Evolutionary conservation across 2,329 filamentous ascomycete genomes (phyloP), one percentile per base, ranked within the genome.

Genomic region (Fonsecaea nubica): DNA sequence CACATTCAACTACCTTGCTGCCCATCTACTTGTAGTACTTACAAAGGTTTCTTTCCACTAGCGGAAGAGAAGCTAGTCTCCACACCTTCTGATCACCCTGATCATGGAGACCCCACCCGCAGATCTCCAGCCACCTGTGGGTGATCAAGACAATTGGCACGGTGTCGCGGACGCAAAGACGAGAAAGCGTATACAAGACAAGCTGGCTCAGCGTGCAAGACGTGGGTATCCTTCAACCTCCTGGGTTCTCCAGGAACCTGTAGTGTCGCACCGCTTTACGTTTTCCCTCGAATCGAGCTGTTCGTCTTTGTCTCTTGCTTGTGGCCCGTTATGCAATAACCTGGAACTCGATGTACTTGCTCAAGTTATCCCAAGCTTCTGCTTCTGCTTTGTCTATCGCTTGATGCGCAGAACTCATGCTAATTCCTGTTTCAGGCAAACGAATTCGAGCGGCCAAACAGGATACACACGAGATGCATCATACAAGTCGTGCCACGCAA

Each of bases 131-230:
- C 52, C 15, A 7, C 9, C 5, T 9, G 0, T 15, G 33, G 15
- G 18, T 25, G 25, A 54, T 18, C 18, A 53, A 13, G 71, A 72
- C 55, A 57, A 66, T 52, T 80, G 77, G 77, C 73, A 75, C 54
- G 69, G 72, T 33, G 74, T 78, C 25, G 62, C 73, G 38, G 76
- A 79, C 60, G 72, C 75, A 7, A 76, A 73, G 69, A 75, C 77
- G 65, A 71, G 78, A 36, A 79, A 80, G 70, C 75, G 77, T 45
- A 78, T 79, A 15, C 77, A 79, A 69, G 77, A 79, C 66, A 72
- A 76, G 57, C 65, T 79, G 54, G 77, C 78, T 42, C 77, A 79
- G 62, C 69, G 77, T 70, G 77, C 77, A 21, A 72, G 77, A 70
- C 68, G 77, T 78, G 72, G 33, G 58, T 61, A 33, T 36, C 42